Evolutionary conservation across 2,329 filamentous ascomycete species (phyloP).

Genomic region (Didymella keratinophila): DNA sequence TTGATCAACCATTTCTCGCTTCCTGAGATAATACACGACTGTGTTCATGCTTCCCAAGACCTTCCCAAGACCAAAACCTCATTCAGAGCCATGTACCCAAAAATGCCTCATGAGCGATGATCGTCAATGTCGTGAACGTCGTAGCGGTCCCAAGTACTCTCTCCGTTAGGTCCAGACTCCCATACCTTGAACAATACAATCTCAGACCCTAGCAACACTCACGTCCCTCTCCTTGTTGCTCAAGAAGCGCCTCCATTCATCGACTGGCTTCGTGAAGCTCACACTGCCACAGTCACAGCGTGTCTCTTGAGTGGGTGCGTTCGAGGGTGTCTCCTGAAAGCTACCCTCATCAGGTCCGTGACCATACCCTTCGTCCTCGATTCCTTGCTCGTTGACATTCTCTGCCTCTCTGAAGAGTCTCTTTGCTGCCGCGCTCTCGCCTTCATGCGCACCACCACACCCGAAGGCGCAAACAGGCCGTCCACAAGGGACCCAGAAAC

Average conservation of each 20-base stretch:
- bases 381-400: conserved; percentile 5
- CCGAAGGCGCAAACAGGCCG: conserved; percentile 42
- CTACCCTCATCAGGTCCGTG: background rate
- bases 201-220: conserved; percentile 17
- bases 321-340: background rate
- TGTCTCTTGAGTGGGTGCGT: background rate
- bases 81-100: background rate
- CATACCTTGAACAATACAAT: background rate
- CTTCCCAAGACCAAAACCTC: background rate
- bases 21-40: background rate
- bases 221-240: conserved; percentile 21
- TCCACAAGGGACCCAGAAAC: conserved; percentile 49
- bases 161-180: background rate
- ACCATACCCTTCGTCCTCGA: background rate
- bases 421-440: conserved; percentile 43
- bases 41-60: background rate
- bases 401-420: conserved; percentile 41
- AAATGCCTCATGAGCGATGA: background rate
- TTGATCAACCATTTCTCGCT: background rate
- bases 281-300: background rate
- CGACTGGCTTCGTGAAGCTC: conserved; percentile 6
- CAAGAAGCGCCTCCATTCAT: conserved; percentile 16
- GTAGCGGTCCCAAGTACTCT: background rate
- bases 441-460: conserved; percentile 37
- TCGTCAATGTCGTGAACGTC: background rate